Evolutionary conservation across 129 eudicot species (phyloP).

Genomic region (Solidago caesia): DNA sequence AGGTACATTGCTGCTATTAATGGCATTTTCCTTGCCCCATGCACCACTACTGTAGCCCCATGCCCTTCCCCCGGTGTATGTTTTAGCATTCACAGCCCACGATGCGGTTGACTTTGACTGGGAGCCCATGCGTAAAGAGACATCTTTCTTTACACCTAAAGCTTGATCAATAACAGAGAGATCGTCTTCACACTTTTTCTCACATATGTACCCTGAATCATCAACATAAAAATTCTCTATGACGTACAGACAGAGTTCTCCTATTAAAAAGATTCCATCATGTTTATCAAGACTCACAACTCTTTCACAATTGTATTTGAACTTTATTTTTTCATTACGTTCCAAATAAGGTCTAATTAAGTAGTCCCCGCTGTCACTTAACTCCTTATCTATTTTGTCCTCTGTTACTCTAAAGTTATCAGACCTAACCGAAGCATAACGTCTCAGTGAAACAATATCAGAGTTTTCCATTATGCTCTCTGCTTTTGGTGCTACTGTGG

Average conservation of each 20-base stretch:
- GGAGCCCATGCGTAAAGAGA: slow-evolving; percentile 50
- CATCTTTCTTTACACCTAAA: slow-evolving; percentile 86
- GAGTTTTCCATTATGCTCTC: slow-evolving; percentile 66
- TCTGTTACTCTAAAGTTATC: slow-evolving; percentile 61
- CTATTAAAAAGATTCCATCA: slow-evolving; percentile 91
- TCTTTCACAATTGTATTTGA: slow-evolving; percentile 87
- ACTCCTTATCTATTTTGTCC: slow-evolving; percentile 73
- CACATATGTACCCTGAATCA: slow-evolving; percentile 85
- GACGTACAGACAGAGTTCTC: slow-evolving; percentile 81
- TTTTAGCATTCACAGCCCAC: slow-evolving; percentile 53
- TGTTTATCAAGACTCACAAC: slow-evolving; percentile 95
- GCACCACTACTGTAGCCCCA: slow-evolving; percentile 94
- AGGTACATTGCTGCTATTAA: slow-evolving; percentile 70
- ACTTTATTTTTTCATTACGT: slow-evolving; percentile 78
- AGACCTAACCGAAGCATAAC: slow-evolving; percentile 52
- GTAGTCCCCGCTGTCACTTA: slow-evolving; percentile 85
- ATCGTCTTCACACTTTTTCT: slow-evolving; percentile 84
- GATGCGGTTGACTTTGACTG: slow-evolving; percentile 76
- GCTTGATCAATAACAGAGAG: slow-evolving; percentile 92
- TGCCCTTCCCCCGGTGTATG: slow-evolving; percentile 75
- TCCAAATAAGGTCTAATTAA: slow-evolving; percentile 88
- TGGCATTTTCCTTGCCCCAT: slow-evolving; percentile 86
- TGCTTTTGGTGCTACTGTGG: slow-evolving; percentile 38
- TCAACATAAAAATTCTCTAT: slow-evolving; percentile 92
- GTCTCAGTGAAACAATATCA: slow-evolving; percentile 69